phyloP scores from a whole-genome alignment of 352 stramenopile genomes.

The Phytophthora sojae region DNA sequence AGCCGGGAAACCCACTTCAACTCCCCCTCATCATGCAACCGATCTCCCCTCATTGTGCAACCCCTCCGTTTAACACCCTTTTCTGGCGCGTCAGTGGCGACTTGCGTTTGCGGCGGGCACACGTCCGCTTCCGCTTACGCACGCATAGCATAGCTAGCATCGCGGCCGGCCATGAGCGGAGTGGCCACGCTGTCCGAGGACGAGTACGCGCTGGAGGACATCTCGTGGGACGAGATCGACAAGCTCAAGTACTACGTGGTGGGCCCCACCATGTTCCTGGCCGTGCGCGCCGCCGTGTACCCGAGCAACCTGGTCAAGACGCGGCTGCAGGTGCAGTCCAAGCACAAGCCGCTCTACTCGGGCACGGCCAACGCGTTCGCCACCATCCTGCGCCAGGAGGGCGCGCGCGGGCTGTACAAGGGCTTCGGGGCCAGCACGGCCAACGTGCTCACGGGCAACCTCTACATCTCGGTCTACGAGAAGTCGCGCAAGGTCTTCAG shows the following conservation, averaged over 20 bases:
- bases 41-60: too few relatives aligned
- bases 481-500: conserved; percentile 78
- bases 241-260: conserved; percentile 90
- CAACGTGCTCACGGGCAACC: conserved; percentile 87
- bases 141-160: background rate
- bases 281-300: conserved; percentile 86
- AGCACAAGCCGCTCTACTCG: conserved; percentile 69
- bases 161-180: conserved; percentile 20
- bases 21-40: too few relatives aligned
- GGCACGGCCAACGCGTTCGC: conserved; percentile 87
- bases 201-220: conserved; percentile 69
- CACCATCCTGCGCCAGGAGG: conserved; percentile 85
- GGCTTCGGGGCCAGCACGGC: conserved; percentile 88
- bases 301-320: conserved; percentile 91
- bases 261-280: conserved; percentile 82
- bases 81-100: too few relatives aligned
- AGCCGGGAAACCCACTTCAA: too few relatives aligned
- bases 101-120: background rate
- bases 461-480: conserved; percentile 93
- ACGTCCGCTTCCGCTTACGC: background rate
- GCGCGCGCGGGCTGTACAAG: conserved; percentile 84
- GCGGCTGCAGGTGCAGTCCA: conserved; percentile 87
- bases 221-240: conserved; percentile 91
- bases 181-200: conserved; percentile 36
- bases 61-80: too few relatives aligned